These are phyloP conservation scores for Chlorophyllum brunneum DNA, from an alignment of 768 basidiomycete species.

Conservation along the genomic window DNA sequence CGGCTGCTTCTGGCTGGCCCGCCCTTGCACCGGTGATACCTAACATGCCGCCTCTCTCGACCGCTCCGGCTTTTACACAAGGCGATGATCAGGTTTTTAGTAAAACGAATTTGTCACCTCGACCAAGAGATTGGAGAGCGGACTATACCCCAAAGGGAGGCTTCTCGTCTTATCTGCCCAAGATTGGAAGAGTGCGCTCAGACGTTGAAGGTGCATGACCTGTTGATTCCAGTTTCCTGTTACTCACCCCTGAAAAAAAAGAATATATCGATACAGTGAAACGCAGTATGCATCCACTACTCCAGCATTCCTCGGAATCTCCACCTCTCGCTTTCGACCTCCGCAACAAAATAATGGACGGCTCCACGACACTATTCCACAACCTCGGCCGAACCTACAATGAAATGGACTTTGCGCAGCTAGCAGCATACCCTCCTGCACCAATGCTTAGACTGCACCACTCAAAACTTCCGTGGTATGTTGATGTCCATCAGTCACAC, in stretches of 20 bases:
- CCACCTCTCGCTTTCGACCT: slow-evolving; percentile 49
- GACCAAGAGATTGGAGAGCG: slow-evolving; percentile 41
- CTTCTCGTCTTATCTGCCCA: slow-evolving; percentile 23
- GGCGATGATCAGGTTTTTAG: slow-evolving; percentile 24
- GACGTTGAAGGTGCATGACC: slow-evolving; percentile 30
- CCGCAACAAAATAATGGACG: slow-evolving; percentile 32
- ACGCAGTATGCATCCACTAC: slow-evolving; percentile 26
- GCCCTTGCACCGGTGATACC: background rate
- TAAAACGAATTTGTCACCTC: slow-evolving; percentile 31
- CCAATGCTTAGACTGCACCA: slow-evolving; percentile 53
- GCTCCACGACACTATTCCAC: slow-evolving; percentile 37
- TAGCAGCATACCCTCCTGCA: slow-evolving; percentile 49
- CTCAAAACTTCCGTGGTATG: slow-evolving; percentile 60
- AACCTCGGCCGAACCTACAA: slow-evolving; percentile 40
- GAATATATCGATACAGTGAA: slow-evolving; percentile 27
- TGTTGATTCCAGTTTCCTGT: background rate
- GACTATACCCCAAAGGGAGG: slow-evolving; percentile 31
- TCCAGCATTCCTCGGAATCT: slow-evolving; percentile 23
- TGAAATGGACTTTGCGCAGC: slow-evolving; percentile 48
- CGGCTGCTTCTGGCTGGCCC: background rate
- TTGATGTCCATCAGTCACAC: slow-evolving; percentile 47
- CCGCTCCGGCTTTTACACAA: slow-evolving; percentile 21
- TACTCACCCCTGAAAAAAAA: slow-evolving; percentile 5
- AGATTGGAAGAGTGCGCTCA: slow-evolving; percentile 23
- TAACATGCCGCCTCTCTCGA: background rate